Conservation (phyloP, 768 basidiomycete genomes). For the Tulasnella sp. region DNA sequence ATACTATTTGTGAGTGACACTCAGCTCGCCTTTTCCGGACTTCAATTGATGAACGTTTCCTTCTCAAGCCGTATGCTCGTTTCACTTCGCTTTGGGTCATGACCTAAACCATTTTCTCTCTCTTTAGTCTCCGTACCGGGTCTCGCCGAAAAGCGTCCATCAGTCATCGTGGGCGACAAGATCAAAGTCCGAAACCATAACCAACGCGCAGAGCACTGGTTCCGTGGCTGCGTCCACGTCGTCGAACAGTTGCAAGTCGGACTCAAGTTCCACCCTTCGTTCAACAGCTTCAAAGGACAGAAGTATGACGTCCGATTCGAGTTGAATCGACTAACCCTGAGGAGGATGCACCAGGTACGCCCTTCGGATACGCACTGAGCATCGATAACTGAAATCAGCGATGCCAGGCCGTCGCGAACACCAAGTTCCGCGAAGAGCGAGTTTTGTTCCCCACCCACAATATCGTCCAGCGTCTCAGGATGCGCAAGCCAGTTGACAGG, state of each 20-base stretch:
- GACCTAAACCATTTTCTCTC: not conserved
- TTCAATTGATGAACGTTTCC: not conserved
- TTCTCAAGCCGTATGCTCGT: not conserved
- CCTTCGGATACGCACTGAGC: slow-evolving; percentile 21
- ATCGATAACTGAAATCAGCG: too few relatives aligned
- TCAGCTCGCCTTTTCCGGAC: too few relatives aligned
- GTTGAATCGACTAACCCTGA: slow-evolving; percentile 41
- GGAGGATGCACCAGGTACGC: slow-evolving; percentile 46
- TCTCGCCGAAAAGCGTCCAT: slow-evolving; percentile 46
- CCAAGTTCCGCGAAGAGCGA: slow-evolving; percentile 27
- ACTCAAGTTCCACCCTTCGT: slow-evolving; percentile 36
- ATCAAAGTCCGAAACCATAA: slow-evolving; percentile 26
- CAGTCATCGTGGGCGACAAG: slow-evolving; percentile 42
- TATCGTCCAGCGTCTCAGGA: not conserved
- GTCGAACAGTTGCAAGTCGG: slow-evolving; percentile 34
- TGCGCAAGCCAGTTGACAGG: slow-evolving; percentile 22
- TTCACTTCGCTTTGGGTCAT: not conserved
- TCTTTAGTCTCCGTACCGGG: slow-evolving; percentile 41
- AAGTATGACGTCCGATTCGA: slow-evolving; percentile 45
- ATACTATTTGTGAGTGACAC: not conserved
- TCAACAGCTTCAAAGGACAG: slow-evolving; percentile 28
- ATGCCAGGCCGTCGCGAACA: not conserved
- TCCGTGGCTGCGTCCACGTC: slow-evolving; percentile 37
- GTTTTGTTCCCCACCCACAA: slow-evolving; percentile 36
- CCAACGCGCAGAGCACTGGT: slow-evolving; percentile 24